phyloP scores from a whole-genome alignment of 2,329 filamentous ascomycete genomes.

The Cercospora sojina region DNA sequence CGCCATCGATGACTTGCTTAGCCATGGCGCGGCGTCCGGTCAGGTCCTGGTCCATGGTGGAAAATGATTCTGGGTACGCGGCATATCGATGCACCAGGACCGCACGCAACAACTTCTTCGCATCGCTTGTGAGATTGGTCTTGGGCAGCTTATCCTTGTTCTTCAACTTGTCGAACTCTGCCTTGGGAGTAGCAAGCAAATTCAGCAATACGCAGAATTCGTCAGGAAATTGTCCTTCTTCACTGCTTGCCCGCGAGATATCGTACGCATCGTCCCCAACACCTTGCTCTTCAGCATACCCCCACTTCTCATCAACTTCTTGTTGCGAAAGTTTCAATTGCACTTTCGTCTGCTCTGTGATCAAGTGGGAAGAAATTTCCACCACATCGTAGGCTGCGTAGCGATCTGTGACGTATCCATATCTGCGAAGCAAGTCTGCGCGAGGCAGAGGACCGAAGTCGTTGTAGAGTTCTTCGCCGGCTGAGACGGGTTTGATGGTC shows the following conservation, averaged over 20 bases:
- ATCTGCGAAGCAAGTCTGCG: constrained; percentile 76
- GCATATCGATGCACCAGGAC: constrained; percentile 43
- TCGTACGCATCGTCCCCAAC: constrained; percentile 75
- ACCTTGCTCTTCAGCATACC: constrained; percentile 61
- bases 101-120: constrained; percentile 43
- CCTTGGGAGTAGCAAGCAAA: constrained; percentile 43
- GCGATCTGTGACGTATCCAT: constrained; percentile 80
- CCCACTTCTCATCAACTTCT: constrained; percentile 31
- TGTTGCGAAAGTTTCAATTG: constrained; percentile 17
- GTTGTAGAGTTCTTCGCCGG: constrained; percentile 78
- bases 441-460: constrained; percentile 85
- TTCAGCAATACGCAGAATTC: constrained; percentile 48
- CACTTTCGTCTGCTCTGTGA: constrained; percentile 50
- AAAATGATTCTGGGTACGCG: constrained; percentile 50
- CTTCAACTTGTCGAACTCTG: constrained; percentile 44
- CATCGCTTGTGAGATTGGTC: constrained; percentile 33
- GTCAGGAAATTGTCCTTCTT: constrained; percentile 40
- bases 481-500: constrained; percentile 64
- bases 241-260: constrained; percentile 39
- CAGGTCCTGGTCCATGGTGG: constrained; percentile 49
- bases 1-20: constrained; percentile 65
- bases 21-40: constrained; percentile 55
- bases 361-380: constrained; percentile 66
- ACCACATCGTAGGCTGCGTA: constrained; percentile 80
- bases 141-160: constrained; percentile 47